phyloP scores from a whole-genome alignment of 2,329 filamentous ascomycete species.

The Mariannaea sp. region DNA sequence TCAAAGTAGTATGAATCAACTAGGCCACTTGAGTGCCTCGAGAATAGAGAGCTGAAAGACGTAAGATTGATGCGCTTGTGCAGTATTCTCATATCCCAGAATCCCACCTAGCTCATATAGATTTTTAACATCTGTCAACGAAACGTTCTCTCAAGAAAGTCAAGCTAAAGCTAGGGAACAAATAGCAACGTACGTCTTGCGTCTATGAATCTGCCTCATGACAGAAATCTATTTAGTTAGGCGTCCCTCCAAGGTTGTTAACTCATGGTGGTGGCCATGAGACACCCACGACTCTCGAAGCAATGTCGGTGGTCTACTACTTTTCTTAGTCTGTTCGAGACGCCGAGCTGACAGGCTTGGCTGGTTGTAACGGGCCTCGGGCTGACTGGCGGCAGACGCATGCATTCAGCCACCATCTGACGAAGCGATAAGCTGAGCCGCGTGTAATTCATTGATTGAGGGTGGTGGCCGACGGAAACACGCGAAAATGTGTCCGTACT shows the following conservation, averaged over 20 bases:
- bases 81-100: too few relatives aligned
- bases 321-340: not conserved
- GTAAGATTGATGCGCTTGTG: too few relatives aligned
- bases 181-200: too few relatives aligned
- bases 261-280: not conserved
- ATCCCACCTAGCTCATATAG: too few relatives aligned
- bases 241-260: not conserved
- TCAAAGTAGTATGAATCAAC: too few relatives aligned
- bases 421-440: constrained; percentile 35
- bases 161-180: too few relatives aligned
- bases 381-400: constrained; percentile 23
- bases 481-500: not conserved
- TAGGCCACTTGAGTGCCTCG: too few relatives aligned
- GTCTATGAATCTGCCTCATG: too few relatives aligned
- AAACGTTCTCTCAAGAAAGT: too few relatives aligned
- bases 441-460: constrained; percentile 6
- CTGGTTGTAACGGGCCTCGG: constrained; percentile 13
- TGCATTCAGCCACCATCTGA: constrained; percentile 34
- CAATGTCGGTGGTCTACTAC: not conserved
- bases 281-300: not conserved
- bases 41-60: too few relatives aligned
- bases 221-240: not conserved
- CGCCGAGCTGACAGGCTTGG: constrained; percentile 8
- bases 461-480: not conserved
- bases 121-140: too few relatives aligned